Percentiles rank a stretch among this genome's conserved stretches.
Conservation (phyloP, 1,284 basidiomycete genomes). For the Xanthoconium separans region DNA sequence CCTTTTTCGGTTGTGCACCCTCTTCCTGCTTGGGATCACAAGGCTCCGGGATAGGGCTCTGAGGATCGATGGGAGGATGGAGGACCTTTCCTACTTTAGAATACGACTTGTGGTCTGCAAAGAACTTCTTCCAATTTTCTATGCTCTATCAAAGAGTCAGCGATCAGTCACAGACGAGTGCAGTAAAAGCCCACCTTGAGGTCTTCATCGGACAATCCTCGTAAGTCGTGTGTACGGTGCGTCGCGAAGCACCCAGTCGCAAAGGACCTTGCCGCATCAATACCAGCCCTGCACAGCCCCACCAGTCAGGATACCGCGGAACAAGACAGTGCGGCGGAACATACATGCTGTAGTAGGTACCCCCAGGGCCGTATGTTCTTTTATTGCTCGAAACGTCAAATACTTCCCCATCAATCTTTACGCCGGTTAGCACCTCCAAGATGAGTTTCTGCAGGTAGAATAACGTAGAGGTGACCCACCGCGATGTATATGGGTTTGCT, state of each 20-base stretch:
- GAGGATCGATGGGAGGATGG: constrained; percentile 77
- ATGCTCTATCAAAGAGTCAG: constrained; percentile 52
- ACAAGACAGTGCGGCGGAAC: constrained; percentile 29
- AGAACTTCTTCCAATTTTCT: constrained; percentile 88
- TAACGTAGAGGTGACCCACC: constrained; percentile 43
- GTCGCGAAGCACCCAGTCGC: constrained; percentile 90
- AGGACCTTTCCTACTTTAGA: constrained; percentile 71
- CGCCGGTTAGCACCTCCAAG: background rate
- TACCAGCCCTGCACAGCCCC: constrained; percentile 63
- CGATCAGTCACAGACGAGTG: background rate
- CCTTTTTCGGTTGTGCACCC: constrained; percentile 15
- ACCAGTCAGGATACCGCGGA: constrained; percentile 23
- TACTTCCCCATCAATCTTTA: constrained; percentile 86
- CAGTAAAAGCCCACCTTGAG: constrained; percentile 47
- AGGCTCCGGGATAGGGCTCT: constrained; percentile 74
- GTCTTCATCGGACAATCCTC: constrained; percentile 76
- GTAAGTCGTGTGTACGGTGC: constrained; percentile 87
- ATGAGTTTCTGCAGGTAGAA: constrained; percentile 11
- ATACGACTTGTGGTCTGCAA: constrained; percentile 77
- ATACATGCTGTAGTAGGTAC: constrained; percentile 82
- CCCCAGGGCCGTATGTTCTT: constrained; percentile 87
- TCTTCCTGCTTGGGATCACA: constrained; percentile 64
- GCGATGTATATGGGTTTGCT: constrained; percentile 82
- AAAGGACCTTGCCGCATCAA: constrained; percentile 87
- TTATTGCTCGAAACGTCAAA: constrained; percentile 84